Percentiles rank a stretch among this genome's conserved stretches.
Conservation (phyloP, 345 rosid species). For the Citrus mangshanensis region DNA sequence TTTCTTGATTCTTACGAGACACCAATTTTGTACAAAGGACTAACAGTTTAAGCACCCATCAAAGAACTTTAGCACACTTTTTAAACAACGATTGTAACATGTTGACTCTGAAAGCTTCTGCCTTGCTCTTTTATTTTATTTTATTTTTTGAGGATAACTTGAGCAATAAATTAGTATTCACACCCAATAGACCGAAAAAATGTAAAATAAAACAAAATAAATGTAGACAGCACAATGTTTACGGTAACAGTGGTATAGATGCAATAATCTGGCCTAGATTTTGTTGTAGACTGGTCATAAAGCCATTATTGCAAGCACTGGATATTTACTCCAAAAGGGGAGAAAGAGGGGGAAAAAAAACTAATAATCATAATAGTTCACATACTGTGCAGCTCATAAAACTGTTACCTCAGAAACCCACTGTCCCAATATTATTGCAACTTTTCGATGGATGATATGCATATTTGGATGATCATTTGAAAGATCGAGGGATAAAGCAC, state of each 20-base stretch:
- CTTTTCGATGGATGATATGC: conserved; percentile 90
- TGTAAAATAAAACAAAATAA: not conserved
- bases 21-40: not conserved
- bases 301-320: not conserved
- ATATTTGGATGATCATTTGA: conserved; percentile 88
- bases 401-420: conserved; percentile 95
- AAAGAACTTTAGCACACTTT: not conserved
- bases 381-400: conserved; percentile 7
- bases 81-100: not conserved
- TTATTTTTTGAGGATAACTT: not conserved
- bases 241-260: not conserved
- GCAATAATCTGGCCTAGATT: not conserved
- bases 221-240: not conserved
- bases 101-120: not conserved
- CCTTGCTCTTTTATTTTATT: no score
- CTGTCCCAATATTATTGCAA: conserved; percentile 91
- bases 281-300: not conserved
- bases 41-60: not conserved
- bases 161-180: not conserved
- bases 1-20: not conserved
- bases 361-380: not conserved
- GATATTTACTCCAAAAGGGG: not conserved
- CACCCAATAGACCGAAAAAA: not conserved
- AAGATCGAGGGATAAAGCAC: conserved; percentile 86
- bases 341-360: not conserved